Conservation (phyloP, 164 flowering plant species). For the Macadamia tetraphylla region DNA sequence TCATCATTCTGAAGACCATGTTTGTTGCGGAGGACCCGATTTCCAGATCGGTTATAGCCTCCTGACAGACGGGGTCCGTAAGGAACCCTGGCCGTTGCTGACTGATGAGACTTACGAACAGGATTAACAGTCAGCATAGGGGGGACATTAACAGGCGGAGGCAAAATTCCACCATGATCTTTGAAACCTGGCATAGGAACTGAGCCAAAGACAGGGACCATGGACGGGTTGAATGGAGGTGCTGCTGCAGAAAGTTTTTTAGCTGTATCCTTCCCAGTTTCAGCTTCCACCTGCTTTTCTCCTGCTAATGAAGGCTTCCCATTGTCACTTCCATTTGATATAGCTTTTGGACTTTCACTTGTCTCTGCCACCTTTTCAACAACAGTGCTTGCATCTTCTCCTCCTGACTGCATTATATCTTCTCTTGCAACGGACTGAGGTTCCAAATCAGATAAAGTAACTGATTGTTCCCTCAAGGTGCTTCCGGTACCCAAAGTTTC, state of each 20-base stretch:
- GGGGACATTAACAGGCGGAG: conserved; percentile 38
- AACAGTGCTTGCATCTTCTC: conserved; percentile 15
- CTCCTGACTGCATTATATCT: conserved; percentile 6
- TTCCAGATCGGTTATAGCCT: conserved; percentile 51
- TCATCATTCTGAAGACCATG: conserved; percentile 42
- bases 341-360: conserved; percentile 17
- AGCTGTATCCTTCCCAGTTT: conserved; percentile 45
- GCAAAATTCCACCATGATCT: conserved; percentile 71
- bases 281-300: conserved; percentile 45
- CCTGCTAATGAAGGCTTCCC: conserved; percentile 15
- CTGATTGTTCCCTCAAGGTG: conserved; percentile 5
- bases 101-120: conserved; percentile 74
- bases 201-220: conserved; percentile 58
- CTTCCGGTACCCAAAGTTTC: conserved; percentile 16
- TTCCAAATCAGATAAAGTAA: conserved; percentile 21
- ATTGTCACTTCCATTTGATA: conserved; percentile 19
- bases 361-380: conserved; percentile 14
- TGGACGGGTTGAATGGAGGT: conserved; percentile 70
- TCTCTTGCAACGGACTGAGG: conserved; percentile 21
- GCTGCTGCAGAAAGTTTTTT: conserved; percentile 83
- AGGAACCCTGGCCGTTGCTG: conserved; percentile 79
- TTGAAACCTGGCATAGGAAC: conserved; percentile 46
- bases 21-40: conserved; percentile 47
- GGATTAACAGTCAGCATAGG: conserved; percentile 49
- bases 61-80: conserved; percentile 84